Evolutionary conservation across 2,329 filamentous ascomycete species (phyloP), one percentile per base, ranked within the genome.

Genomic region (Cytospora mali): DNA sequence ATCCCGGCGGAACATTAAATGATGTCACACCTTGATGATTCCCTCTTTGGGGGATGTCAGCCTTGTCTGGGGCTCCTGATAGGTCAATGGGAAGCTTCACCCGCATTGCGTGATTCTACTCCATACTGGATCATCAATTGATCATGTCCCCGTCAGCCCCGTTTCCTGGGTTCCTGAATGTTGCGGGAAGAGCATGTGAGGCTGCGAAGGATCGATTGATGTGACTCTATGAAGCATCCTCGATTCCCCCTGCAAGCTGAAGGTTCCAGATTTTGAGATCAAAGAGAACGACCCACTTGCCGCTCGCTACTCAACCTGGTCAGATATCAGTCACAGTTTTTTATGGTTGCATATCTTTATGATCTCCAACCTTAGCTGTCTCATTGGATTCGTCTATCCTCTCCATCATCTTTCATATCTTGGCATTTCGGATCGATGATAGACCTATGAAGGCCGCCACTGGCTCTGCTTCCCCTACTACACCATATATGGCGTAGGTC

Each of bases 1-100:
- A 21, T n/a, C 42, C 42, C 13, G 42, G 18, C 7, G 23, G n/a
- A 13, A 23, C 10, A 14, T 18, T 27, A 28, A 23, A 54, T 64
- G 62, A 64, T 64, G 62, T 62, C 62, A 64, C 54, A 31, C 27
- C 51, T 52, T 13, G n/a, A 33, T 18, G 14, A 49, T 33, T 46
- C 9, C 62, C 55, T 27, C 21, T 54, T 39, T 48, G n/a, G 48
- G 54, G 28, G 27, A 13, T 21, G 42, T 48, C 50, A 21, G 48
- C 49, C 29, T 18, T 39, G 18, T 14, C 9, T 14, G 16, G 54
- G n/a, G 25, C 21, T 39, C 21, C 50, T 39, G 54, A 62, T 64
- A 62, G 62, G 62, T 25, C 59, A 64, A 62, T 62, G 55, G 58
- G 50, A 31, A 14, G 21, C n/a, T 23, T 35, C 49, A 18, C 21